A percentile compares a stretch with the other conserved stretches of the same genome.
phyloP scores from a whole-genome alignment of 1,284 basidiomycete genomes.

The Pisolithus thermaeus region DNA sequence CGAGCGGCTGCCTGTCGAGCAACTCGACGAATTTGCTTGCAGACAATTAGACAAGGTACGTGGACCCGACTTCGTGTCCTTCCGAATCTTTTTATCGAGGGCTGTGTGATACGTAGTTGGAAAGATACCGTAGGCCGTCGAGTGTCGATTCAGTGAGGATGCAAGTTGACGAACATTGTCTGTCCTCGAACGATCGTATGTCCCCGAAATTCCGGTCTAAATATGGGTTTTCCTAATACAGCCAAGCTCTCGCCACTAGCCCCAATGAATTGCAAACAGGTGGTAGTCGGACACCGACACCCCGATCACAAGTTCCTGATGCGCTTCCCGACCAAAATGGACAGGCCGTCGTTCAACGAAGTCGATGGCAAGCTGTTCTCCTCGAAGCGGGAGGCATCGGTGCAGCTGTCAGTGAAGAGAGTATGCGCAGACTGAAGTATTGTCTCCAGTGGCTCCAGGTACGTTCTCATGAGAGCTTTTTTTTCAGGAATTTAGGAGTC shows the following conservation, averaged over 20 bases:
- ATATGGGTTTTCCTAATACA: background rate
- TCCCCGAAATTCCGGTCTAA: constrained; percentile 3
- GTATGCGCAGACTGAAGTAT: constrained; percentile 81
- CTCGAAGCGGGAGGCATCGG: constrained; percentile 87
- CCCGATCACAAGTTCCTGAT: constrained; percentile 14
- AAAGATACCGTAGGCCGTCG: constrained; percentile 43
- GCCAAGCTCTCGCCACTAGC: constrained; percentile 1
- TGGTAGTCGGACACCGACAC: constrained; percentile 16
- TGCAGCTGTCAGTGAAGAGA: constrained; percentile 85
- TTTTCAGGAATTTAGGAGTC: constrained; percentile 1
- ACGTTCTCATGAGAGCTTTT: constrained; percentile 14
- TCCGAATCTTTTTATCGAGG: constrained; percentile 1
- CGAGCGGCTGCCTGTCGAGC: constrained; percentile 66
- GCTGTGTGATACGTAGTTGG: constrained; percentile 34
- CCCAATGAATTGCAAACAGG: background rate
- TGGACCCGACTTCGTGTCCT: background rate
- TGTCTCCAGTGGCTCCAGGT: constrained; percentile 89
- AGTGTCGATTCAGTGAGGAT: constrained; percentile 22
- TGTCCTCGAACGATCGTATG: background rate
- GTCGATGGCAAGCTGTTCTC: constrained; percentile 79
- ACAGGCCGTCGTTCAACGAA: constrained; percentile 51
- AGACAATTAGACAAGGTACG: constrained; percentile 76
- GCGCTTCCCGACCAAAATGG: constrained; percentile 21
- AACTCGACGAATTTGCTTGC: constrained; percentile 85
- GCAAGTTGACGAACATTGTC: constrained; percentile 14